Percentiles rank a stretch among this genome's conserved stretches.
These are phyloP conservation scores for Plasmodium knowlesi DNA, from an alignment of 169 alveolate species.

Conservation along the genomic window DNA sequence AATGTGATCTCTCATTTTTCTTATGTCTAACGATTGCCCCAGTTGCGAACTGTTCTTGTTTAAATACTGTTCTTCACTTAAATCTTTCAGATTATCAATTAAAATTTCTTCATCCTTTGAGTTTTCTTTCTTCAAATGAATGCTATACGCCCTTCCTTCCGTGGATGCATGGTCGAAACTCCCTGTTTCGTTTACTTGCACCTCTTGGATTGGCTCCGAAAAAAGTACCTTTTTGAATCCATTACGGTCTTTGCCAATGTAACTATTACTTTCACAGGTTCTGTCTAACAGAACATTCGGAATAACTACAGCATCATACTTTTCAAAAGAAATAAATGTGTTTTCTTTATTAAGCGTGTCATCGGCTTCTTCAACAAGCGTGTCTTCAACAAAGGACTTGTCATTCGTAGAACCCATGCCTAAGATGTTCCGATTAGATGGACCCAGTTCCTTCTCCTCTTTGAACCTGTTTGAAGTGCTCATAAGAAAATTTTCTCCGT, in stretches of 20 bases:
- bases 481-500: neutral
- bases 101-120: neutral
- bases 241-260: neutral
- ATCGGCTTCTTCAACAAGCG: neutral
- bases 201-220: neutral
- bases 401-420: neutral
- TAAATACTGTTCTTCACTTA: constrained; percentile 1
- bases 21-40: constrained; percentile 4
- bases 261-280: neutral
- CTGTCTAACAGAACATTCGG: neutral
- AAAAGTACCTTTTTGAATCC: neutral
- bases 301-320: neutral
- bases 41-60: neutral
- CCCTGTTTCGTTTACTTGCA: neutral
- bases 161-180: neutral
- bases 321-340: constrained; percentile 4
- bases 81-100: constrained; percentile 15
- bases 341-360: neutral
- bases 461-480: neutral
- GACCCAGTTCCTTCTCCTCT: neutral
- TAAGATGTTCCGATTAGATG: neutral
- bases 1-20: neutral
- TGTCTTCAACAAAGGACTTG: neutral
- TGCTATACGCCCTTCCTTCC: constrained; percentile 1
- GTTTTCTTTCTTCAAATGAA: constrained; percentile 7